Evolutionary conservation across 2,329 filamentous ascomycete genomes (phyloP).

Genomic region (Zarea fungicola): DNA sequence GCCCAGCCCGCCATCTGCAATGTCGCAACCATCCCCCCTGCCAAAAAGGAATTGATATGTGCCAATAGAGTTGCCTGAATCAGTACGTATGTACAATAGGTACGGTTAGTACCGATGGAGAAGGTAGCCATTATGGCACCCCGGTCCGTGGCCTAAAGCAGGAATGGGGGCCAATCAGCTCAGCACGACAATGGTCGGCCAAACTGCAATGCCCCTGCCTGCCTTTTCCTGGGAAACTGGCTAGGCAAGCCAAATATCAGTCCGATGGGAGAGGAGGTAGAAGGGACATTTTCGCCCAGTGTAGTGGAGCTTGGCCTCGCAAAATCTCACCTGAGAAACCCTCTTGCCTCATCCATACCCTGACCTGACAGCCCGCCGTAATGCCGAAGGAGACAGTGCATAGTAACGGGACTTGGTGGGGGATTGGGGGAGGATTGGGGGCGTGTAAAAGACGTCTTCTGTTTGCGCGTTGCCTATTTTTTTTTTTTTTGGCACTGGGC

Average conservation of each 20-base stretch:
- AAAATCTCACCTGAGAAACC: conserved; percentile 12
- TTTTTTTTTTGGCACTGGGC: not conserved
- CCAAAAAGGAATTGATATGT: no score
- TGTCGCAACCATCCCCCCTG: not conserved
- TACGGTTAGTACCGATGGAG: not conserved
- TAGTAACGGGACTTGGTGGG: conserved; percentile 4
- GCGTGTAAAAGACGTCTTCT: conserved; percentile 7
- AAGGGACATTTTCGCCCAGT: not conserved
- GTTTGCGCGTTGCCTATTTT: no score
- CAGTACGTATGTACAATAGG: not conserved
- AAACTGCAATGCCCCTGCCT: no score
- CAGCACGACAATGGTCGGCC: conserved; percentile 27
- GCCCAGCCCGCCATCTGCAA: not conserved
- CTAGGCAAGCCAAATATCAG: no score
- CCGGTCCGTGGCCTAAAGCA: not conserved
- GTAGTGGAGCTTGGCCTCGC: conserved; percentile 3
- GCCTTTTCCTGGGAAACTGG: no score
- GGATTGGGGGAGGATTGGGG: not conserved
- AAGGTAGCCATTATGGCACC: not conserved
- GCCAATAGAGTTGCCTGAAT: no score
- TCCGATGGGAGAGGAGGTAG: not conserved
- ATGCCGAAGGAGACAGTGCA: conserved; percentile 9
- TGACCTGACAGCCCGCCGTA: conserved; percentile 5
- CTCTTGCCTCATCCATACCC: no score
- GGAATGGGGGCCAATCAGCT: conserved; percentile 29